phyloP scores from a whole-genome alignment of 2,329 filamentous ascomycete species.

The Fusarium luffae region DNA sequence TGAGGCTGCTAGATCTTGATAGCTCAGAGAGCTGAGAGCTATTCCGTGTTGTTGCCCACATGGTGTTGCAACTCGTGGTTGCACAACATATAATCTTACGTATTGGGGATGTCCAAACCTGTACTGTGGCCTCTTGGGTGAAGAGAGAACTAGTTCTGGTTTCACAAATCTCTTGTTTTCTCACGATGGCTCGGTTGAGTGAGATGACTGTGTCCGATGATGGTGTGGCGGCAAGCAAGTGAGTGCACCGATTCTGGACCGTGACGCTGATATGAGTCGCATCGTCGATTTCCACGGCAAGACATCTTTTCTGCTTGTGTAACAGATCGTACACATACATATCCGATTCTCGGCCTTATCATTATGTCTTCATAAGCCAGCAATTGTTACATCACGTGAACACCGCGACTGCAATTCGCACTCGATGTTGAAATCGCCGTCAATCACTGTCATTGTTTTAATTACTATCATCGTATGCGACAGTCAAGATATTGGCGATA shows the following conservation, averaged over 20 bases:
- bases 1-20: neutral
- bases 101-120: neutral
- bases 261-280: neutral
- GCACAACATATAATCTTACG: neutral
- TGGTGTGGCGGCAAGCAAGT: neutral
- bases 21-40: neutral
- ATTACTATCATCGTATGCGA: neutral
- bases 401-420: neutral
- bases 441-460: neutral
- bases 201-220: neutral
- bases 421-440: neutral
- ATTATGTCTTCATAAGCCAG: too few species aligned
- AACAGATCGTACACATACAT: neutral
- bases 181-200: neutral
- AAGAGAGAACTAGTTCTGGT: neutral
- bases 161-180: neutral
- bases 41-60: neutral
- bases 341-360: neutral
- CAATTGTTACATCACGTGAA: neutral
- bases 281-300: neutral
- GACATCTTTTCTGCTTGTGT: neutral
- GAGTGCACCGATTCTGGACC: neutral
- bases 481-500: neutral
- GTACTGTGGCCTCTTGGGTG: neutral
- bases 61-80: neutral